These are phyloP conservation scores for Tothia fuscella DNA, from an alignment of 2,329 filamentous ascomycete species.

Conservation along the genomic window DNA sequence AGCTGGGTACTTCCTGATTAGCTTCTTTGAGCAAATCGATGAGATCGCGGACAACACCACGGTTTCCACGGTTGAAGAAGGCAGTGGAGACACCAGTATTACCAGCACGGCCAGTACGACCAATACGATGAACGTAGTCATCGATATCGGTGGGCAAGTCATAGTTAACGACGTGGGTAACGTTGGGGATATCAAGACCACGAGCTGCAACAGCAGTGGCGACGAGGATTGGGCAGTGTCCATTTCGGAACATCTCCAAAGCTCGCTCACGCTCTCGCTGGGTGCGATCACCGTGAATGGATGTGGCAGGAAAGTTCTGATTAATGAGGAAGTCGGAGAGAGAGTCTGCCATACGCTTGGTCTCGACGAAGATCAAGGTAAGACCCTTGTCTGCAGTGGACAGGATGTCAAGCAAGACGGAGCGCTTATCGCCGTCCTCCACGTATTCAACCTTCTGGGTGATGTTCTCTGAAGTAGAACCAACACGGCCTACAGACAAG, in stretches of 20 bases:
- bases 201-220: conserved; percentile 91
- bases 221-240: conserved; percentile 88
- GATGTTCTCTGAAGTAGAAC: conserved; percentile 99
- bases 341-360: conserved; percentile 98
- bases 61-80: conserved; percentile 99
- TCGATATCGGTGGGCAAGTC: conserved; percentile 98
- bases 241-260: conserved; percentile 93
- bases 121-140: conserved; percentile 97
- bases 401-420: conserved; percentile 90
- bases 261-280: conserved; percentile 98
- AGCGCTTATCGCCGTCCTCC: conserved; percentile 94
- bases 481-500: conserved; percentile 94
- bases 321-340: conserved; percentile 97
- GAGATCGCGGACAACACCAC: conserved; percentile 90
- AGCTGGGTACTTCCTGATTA: conserved; percentile 88
- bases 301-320: conserved; percentile 95
- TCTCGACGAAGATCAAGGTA: conserved; percentile 97
- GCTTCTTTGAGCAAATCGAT: conserved; percentile 98
- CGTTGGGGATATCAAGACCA: conserved; percentile 86
- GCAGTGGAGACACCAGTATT: conserved; percentile 98
- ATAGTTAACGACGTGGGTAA: conserved; percentile 97
- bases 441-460: conserved; percentile 98
- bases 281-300: conserved; percentile 96
- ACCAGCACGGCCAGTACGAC: conserved; percentile 98
- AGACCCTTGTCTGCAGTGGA: conserved; percentile 84